Conservation (phyloP, 108 stramenopile genomes). For the Cyclotella atomus region DNA sequence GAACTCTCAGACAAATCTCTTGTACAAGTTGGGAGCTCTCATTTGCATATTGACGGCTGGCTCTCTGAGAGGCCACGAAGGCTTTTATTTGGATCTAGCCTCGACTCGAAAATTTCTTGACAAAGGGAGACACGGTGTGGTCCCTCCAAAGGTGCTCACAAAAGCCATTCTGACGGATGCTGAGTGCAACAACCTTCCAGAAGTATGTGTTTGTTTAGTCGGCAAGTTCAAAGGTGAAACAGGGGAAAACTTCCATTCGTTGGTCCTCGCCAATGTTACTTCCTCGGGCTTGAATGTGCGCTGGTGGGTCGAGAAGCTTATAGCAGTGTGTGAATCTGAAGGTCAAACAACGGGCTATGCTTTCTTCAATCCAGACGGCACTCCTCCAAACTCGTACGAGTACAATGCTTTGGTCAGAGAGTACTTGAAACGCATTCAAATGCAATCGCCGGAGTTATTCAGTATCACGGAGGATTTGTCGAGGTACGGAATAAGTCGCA, state of each 20-base stretch:
- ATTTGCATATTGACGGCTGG: neutral
- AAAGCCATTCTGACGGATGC: neutral
- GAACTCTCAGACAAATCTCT: neutral
- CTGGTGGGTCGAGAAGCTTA: constrained; percentile 33
- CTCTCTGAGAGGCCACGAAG: constrained; percentile 21
- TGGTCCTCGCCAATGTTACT: constrained; percentile 11
- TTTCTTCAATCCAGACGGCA: constrained; percentile 13
- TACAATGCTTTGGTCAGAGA: constrained; percentile 14
- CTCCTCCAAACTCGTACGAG: no score
- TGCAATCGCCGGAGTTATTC: neutral
- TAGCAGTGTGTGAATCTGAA: constrained; percentile 10
- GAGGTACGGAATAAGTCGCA: neutral
- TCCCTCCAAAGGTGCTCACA: neutral
- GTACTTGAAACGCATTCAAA: neutral
- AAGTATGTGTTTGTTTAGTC: constrained; percentile 6
- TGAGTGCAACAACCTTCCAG: neutral
- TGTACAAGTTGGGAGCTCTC: constrained; percentile 13
- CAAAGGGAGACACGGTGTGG: neutral
- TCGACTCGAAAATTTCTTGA: neutral
- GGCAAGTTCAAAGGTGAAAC: constrained; percentile 35
- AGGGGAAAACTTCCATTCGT: constrained; percentile 3
- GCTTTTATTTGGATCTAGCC: neutral
- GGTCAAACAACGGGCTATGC: constrained; percentile 7
- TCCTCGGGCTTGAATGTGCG: neutral
- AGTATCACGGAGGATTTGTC: neutral